phyloP scores from a whole-genome alignment of 768 basidiomycete genomes.

The Amyloporia xantha region DNA sequence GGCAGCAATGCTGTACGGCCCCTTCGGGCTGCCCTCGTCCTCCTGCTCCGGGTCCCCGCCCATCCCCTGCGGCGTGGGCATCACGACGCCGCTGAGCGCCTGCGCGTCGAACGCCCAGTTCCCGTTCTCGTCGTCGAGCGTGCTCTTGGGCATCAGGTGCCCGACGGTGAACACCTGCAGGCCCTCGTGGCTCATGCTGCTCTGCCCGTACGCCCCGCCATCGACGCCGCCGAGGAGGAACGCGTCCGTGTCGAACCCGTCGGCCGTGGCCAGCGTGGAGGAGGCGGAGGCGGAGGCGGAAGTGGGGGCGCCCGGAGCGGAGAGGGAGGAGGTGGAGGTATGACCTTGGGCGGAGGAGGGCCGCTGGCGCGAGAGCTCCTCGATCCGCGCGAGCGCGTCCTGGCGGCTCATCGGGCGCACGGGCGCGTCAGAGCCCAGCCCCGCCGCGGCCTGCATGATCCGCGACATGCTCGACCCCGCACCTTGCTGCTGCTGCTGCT shows the following conservation, averaged over 20 bases:
- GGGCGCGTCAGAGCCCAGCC: constrained; percentile 19
- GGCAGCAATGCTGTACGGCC: constrained; percentile 11
- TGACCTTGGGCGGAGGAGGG: constrained; percentile 15
- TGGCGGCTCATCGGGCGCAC: constrained; percentile 29
- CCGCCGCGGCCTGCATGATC: constrained; percentile 25
- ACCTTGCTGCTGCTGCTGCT: background rate
- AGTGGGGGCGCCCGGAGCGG: too few species aligned
- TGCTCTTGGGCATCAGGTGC: constrained; percentile 58
- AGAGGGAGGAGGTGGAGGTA: constrained; percentile 7
- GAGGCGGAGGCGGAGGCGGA: background rate
- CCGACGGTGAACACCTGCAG: constrained; percentile 79
- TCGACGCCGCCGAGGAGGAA: constrained; percentile 14
- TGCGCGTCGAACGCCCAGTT: constrained; percentile 54
- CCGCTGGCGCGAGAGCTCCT: constrained; percentile 43
- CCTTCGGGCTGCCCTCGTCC: constrained; percentile 19
- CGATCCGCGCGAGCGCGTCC: constrained; percentile 47
- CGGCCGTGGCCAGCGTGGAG: constrained; percentile 6
- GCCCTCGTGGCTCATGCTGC: constrained; percentile 44
- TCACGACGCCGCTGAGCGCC: constrained; percentile 24
- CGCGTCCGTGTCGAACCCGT: constrained; percentile 11
- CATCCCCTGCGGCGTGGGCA: constrained; percentile 25
- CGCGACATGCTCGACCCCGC: constrained; percentile 19
- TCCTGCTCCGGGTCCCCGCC: constrained; percentile 24
- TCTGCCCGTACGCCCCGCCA: constrained; percentile 16
- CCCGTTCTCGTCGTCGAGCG: constrained; percentile 44